Conservation (phyloP, 2,329 filamentous ascomycete genomes). For the Fusarium metavorans region DNA sequence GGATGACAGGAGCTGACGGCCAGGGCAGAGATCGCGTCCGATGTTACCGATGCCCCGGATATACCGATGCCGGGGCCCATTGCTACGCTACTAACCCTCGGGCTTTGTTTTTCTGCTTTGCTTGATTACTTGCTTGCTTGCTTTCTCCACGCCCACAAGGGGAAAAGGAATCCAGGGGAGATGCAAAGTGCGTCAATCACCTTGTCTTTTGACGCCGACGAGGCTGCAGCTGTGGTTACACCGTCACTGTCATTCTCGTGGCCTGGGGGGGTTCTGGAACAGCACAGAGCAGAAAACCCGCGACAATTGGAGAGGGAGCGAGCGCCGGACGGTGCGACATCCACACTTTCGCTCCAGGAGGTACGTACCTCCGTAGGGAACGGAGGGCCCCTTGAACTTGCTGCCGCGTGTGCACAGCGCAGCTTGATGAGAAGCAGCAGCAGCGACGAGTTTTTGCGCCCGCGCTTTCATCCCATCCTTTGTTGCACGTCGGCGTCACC, state of each 20-base stretch:
- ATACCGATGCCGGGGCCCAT: slow-evolving; percentile 25
- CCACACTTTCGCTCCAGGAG: neutral
- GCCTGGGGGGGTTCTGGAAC: slow-evolving; percentile 1
- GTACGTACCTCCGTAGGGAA: slow-evolving; percentile 26
- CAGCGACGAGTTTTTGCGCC: slow-evolving; percentile 20
- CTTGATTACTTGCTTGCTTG: neutral
- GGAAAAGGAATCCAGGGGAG: neutral
- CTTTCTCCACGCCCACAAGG: neutral
- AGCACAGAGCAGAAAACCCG: slow-evolving; percentile 6
- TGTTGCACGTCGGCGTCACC: slow-evolving; percentile 14
- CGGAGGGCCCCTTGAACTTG: neutral
- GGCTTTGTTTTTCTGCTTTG: neutral
- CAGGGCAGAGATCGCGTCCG: slow-evolving; percentile 8
- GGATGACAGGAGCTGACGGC: neutral
- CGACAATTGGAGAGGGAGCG: slow-evolving; percentile 27
- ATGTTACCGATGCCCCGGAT: slow-evolving; percentile 31
- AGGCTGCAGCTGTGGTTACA: slow-evolving; percentile 18
- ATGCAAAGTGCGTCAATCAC: neutral
- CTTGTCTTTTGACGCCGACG: slow-evolving; percentile 2
- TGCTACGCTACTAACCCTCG: neutral
- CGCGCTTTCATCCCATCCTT: slow-evolving; percentile 13
- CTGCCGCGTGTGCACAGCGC: slow-evolving; percentile 2
- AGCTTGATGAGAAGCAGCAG: neutral
- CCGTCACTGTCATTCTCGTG: slow-evolving; percentile 4
- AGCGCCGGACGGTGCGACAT: slow-evolving; percentile 19